Evolutionary conservation across 1,284 basidiomycete species (phyloP), one percentile per base, ranked within the genome.

Genomic region (Microbotryum intermedium): DNA sequence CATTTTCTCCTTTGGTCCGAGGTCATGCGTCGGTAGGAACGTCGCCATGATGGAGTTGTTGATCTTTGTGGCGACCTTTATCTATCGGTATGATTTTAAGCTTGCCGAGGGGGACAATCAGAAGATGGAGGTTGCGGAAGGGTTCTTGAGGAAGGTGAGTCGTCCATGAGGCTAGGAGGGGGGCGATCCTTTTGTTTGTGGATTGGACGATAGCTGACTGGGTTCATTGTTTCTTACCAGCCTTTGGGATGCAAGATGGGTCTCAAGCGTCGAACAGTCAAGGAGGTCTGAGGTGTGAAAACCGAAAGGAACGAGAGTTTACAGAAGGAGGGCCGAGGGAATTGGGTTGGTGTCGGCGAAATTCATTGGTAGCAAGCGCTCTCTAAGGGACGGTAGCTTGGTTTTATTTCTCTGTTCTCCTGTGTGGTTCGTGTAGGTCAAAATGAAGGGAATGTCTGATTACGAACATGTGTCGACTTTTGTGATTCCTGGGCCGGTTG

Each of bases 41-140:
- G 76, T 88, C 46, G 87, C 87, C 5, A 81, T 77, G 62, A 60
- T 65, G 57, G 78, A 89, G 77, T 85, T 90, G 71, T 73, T 89
- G 28, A 80, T 88, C 58, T 88, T 90, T 69, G 76, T 88, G 58
- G 79, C 84, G 20, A 86, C 86, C 0, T 80, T 90, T 63, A 75
- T 87, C 67, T 80, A 84, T 34, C 79, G 85, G 44, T 90, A 84
- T 70, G 80, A 88, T 60, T 82, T 70, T 52, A 58, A 58, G 29
- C 63, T 71, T 18, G 60, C 50, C 21, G 68, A 70, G 11, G 48
- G 59, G 55, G 50, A 60, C 28, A 55, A 52, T 23, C 50, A 60
- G 46, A 66, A 87, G 83, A 75, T 90, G 57, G 77, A 79, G 34
- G 87, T 84, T 1, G 75, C 81, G 29, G 87, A 90, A 74, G 87